phyloP scores from a whole-genome alignment of 768 basidiomycete species.

The Roridomyces roridus region DNA sequence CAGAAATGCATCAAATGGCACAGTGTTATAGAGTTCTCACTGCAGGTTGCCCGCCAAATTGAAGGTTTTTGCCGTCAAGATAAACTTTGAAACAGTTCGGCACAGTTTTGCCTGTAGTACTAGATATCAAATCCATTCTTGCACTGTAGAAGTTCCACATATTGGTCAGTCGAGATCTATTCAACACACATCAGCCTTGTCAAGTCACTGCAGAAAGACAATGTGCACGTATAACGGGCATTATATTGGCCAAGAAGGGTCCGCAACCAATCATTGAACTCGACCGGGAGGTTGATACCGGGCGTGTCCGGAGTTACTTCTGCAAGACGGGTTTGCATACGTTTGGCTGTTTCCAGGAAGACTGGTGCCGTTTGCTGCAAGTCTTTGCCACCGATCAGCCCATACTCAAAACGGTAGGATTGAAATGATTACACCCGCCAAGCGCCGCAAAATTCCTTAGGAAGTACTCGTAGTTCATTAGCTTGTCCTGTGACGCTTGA shows the following conservation, averaged over 20 bases:
- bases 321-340: background rate
- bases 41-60: too few relatives aligned
- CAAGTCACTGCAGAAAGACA: background rate
- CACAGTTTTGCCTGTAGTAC: too few relatives aligned
- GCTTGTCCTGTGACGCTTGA: background rate
- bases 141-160: too few relatives aligned
- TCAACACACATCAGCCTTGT: background rate
- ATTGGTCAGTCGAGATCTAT: too few relatives aligned
- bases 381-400: too few relatives aligned
- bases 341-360: slow-evolving; percentile 1
- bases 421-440: background rate
- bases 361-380: background rate
- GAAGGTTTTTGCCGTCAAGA: background rate
- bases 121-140: too few relatives aligned
- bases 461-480: slow-evolving; percentile 6
- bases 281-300: background rate
- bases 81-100: too few relatives aligned
- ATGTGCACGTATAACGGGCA: background rate
- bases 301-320: slow-evolving; percentile 1
- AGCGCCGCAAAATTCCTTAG: slow-evolving; percentile 6
- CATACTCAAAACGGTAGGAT: too few relatives aligned
- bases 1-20: background rate
- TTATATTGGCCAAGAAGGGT: too few relatives aligned
- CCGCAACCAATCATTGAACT: slow-evolving; percentile 4
- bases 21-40: background rate